Conservation (phyloP, 345 rosid species). For the Pistacia integerrima region DNA sequence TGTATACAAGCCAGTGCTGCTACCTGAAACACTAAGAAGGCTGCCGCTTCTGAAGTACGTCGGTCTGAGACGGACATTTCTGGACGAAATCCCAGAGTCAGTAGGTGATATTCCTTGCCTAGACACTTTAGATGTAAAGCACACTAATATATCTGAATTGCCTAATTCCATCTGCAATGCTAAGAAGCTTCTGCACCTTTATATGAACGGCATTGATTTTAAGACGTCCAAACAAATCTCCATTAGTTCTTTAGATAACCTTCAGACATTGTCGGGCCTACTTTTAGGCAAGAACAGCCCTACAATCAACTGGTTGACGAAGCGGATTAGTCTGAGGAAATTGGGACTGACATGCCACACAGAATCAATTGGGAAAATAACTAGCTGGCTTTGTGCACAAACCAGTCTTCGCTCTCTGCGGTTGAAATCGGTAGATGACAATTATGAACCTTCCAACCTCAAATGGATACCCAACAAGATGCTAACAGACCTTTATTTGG, state of each 20-base stretch:
- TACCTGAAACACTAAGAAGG: constrained; percentile 18
- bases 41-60: constrained; percentile 26
- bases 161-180: constrained; percentile 31
- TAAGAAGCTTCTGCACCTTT: constrained; percentile 30
- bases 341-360: constrained; percentile 34
- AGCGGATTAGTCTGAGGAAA: constrained; percentile 24
- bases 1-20: constrained; percentile 34
- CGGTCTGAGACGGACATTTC: constrained; percentile 35
- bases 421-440: constrained; percentile 32
- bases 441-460: constrained; percentile 23
- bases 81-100: constrained; percentile 29
- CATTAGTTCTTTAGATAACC: constrained; percentile 7
- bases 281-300: constrained; percentile 16
- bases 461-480: not conserved
- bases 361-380: not conserved
- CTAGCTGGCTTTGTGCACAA: constrained; percentile 10
- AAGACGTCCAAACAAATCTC: constrained; percentile 14
- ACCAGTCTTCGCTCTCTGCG: constrained; percentile 29
- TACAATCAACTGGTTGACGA: not conserved
- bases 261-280: constrained; percentile 37
- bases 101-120: constrained; percentile 26
- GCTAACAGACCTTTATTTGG: constrained; percentile 36
- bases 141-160: constrained; percentile 32
- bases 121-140: constrained; percentile 45
- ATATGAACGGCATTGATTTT: constrained; percentile 20